A percentile compares a stretch with the other conserved stretches of the same genome.
Evolutionary conservation across 2,329 filamentous ascomycete species (phyloP).

Genomic region (Fusarium redolens): DNA sequence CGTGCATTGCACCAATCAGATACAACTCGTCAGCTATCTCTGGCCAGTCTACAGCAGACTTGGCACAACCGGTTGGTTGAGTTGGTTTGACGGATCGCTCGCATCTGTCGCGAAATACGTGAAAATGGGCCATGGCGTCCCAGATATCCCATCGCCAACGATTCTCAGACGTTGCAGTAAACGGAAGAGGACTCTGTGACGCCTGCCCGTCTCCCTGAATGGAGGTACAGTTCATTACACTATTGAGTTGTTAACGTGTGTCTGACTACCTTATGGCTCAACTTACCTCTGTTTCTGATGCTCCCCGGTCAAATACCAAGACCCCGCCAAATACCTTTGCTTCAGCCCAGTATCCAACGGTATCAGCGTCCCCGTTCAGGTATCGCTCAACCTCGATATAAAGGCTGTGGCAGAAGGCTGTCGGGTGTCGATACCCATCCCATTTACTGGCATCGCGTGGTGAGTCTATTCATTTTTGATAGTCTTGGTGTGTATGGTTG

Average conservation of each 20-base stretch:
- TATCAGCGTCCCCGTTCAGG: constrained; percentile 1
- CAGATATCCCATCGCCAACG: constrained; percentile 16
- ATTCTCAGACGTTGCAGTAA: background rate
- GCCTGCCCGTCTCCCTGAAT: background rate
- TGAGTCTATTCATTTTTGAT: background rate
- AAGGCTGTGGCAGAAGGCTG: background rate
- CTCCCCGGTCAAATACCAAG: constrained; percentile 19
- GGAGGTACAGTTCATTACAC: background rate
- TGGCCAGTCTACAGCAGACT: constrained; percentile 8
- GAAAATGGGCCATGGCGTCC: constrained; percentile 1
- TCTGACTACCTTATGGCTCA: accelerated
- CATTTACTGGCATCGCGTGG: background rate
- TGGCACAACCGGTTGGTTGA: background rate
- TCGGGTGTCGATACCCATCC: background rate
- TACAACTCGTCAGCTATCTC: background rate
- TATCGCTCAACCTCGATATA: constrained; percentile 5
- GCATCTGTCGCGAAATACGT: constrained; percentile 24
- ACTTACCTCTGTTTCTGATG: constrained; percentile 8
- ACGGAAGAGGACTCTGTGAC: background rate
- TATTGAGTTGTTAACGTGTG: accelerated
- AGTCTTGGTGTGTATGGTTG: constrained; percentile 6
- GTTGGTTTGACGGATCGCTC: background rate
- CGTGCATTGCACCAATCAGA: background rate
- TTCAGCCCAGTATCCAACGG: constrained; percentile 31
- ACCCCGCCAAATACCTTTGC: constrained; percentile 24